Evolutionary conservation across 371 early-diverging fungal species (phyloP).

Genomic region (Saksenaea oblongispora): DNA sequence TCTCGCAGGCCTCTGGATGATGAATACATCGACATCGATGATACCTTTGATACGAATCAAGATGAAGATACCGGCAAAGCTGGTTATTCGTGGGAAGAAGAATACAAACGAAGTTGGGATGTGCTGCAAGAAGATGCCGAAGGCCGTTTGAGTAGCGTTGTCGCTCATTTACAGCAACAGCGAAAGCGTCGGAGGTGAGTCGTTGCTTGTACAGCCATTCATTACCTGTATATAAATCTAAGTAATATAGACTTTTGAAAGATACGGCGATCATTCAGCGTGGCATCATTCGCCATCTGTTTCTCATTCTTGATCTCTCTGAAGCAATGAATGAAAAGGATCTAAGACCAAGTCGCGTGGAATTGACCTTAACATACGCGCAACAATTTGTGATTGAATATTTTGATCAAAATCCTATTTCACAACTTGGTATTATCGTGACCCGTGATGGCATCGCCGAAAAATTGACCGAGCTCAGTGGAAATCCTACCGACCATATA

Average conservation of each 20-base stretch:
- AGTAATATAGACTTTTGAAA: slow-evolving; percentile 54
- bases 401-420: slow-evolving; percentile 95
- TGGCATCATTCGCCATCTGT: slow-evolving; percentile 91
- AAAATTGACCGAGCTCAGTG: slow-evolving; percentile 81
- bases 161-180: slow-evolving; percentile 77
- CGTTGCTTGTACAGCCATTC: background rate
- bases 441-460: slow-evolving; percentile 90
- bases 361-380: slow-evolving; percentile 66
- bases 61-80: slow-evolving; percentile 48
- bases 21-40: slow-evolving; percentile 56
- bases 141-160: slow-evolving; percentile 80
- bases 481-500: slow-evolving; percentile 80
- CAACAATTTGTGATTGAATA: slow-evolving; percentile 83
- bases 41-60: slow-evolving; percentile 44
- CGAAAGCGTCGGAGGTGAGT: slow-evolving; percentile 70
- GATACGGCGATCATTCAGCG: slow-evolving; percentile 87
- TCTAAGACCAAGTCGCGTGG: slow-evolving; percentile 79
- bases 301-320: slow-evolving; percentile 83
- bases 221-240: background rate
- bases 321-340: slow-evolving; percentile 85
- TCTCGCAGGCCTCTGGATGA: slow-evolving; percentile 41
- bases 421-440: slow-evolving; percentile 86
- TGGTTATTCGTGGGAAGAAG: slow-evolving; percentile 93
- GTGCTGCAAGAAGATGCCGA: slow-evolving; percentile 89
- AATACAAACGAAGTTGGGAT: slow-evolving; percentile 96